Percentiles rank a stretch among this genome's conserved stretches.
Conservation (phyloP, 2,329 filamentous ascomycete species). For the Coniochaeta pulveracea region DNA sequence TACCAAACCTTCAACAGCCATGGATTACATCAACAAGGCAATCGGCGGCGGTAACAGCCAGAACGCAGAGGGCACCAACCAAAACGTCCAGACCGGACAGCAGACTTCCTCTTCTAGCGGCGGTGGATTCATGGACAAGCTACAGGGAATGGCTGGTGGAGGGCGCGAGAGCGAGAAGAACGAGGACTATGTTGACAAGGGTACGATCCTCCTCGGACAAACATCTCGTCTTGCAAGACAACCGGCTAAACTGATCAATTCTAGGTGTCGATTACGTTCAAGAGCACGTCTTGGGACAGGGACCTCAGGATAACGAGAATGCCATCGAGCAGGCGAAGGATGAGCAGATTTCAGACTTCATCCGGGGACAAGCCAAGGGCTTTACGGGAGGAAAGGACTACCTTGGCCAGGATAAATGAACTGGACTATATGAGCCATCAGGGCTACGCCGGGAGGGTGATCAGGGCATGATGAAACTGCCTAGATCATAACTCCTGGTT, state of each 20-base stretch:
- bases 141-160: slow-evolving; percentile 63
- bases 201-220: slow-evolving; percentile 28
- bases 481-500: no score
- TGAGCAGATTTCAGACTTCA: slow-evolving; percentile 63
- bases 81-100: slow-evolving; percentile 15
- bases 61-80: slow-evolving; percentile 9
- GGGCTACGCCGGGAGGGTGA: no score
- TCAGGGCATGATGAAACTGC: no score
- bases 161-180: slow-evolving; percentile 68
- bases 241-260: slow-evolving; percentile 6
- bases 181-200: slow-evolving; percentile 74
- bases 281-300: slow-evolving; percentile 60
- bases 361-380: slow-evolving; percentile 60
- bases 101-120: slow-evolving; percentile 21
- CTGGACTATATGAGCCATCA: no score
- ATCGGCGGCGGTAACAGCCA: slow-evolving; percentile 26
- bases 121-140: slow-evolving; percentile 54
- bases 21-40: slow-evolving; percentile 46
- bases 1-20: slow-evolving; percentile 13
- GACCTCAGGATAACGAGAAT: slow-evolving; percentile 59
- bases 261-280: slow-evolving; percentile 70
- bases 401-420: no score
- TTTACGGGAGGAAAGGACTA: no score
- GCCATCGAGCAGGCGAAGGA: slow-evolving; percentile 78
- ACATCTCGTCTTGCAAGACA: background rate